A percentile compares a stretch with the other conserved stretches of the same genome.
Evolutionary conservation across 768 basidiomycete genomes (phyloP).

Genomic region (Phaffia australis): DNA sequence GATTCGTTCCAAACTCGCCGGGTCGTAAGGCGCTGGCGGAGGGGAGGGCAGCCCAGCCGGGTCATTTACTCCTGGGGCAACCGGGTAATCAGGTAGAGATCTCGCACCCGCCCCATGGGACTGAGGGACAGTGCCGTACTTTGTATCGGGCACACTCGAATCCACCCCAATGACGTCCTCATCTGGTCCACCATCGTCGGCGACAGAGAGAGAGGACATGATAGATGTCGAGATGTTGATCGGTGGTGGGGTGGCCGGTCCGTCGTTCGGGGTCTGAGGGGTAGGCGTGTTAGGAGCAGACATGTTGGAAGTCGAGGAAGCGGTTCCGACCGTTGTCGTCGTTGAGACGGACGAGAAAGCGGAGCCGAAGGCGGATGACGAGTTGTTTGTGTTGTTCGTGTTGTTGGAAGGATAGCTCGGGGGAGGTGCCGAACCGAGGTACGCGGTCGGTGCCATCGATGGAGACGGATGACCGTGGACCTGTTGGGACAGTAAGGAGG

Average conservation of each 20-base stretch:
- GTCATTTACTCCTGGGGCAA: conserved; percentile 40
- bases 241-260: conserved; percentile 30
- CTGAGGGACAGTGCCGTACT: conserved; percentile 16
- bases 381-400: conserved; percentile 1
- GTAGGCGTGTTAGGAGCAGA: conserved; percentile 30
- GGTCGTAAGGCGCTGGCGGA: conserved; percentile 32
- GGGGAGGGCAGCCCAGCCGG: conserved; percentile 40
- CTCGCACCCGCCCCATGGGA: conserved; percentile 28
- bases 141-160: neutral
- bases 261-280: conserved; percentile 34
- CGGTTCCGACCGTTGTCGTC: neutral
- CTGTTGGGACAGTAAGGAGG: conserved; percentile 31
- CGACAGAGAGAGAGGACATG: conserved; percentile 23
- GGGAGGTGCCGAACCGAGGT: conserved; percentile 57
- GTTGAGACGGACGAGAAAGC: neutral
- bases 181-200: neutral
- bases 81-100: conserved; percentile 24
- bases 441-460: neutral
- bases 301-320: conserved; percentile 23
- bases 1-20: conserved; percentile 51
- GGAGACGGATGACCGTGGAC: conserved; percentile 6
- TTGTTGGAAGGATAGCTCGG: conserved; percentile 44
- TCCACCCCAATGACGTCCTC: conserved; percentile 9
- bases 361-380: conserved; percentile 4
- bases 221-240: conserved; percentile 34